These are phyloP conservation scores for Diutina rugosa DNA, from an alignment of 1,139 yeast genomes.

Conservation along the genomic window DNA sequence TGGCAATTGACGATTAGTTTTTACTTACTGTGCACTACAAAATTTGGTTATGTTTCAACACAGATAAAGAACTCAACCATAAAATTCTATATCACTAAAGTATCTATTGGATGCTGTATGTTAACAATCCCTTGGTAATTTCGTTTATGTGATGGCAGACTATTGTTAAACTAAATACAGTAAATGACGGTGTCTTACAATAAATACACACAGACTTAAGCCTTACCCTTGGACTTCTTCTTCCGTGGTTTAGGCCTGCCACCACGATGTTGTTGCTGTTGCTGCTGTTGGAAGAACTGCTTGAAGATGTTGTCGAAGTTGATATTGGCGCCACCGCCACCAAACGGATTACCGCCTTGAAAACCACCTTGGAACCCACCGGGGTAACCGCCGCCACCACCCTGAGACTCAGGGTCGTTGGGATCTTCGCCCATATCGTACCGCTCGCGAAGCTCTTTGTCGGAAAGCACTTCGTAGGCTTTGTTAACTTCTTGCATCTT, in stretches of 20 bases:
- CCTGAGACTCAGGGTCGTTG: not conserved
- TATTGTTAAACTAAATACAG: too few species aligned
- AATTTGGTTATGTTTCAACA: too few species aligned
- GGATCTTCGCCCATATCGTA: constrained; percentile 31
- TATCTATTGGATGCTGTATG: not conserved
- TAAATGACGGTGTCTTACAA: not conserved
- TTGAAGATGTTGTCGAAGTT: not conserved
- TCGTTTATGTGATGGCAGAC: not conserved
- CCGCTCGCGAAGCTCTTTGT: constrained; percentile 46
- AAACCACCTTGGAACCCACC: not conserved
- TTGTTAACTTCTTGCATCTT: constrained; percentile 90
- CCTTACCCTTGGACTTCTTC: not conserved
- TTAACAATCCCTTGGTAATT: not conserved
- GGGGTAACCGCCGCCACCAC: not conserved
- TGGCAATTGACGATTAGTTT: too few species aligned
- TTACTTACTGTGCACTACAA: too few species aligned
- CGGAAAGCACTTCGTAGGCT: constrained; percentile 79
- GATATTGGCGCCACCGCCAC: not conserved
- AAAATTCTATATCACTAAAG: too few species aligned
- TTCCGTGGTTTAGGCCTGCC: not conserved
- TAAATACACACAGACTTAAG: not conserved
- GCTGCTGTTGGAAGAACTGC: constrained; percentile 1
- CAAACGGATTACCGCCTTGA: not conserved
- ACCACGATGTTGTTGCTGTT: not conserved
- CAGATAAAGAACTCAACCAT: too few species aligned